Conservation (phyloP, 2,329 filamentous ascomycete genomes). For the Grosmannia penicillata region DNA sequence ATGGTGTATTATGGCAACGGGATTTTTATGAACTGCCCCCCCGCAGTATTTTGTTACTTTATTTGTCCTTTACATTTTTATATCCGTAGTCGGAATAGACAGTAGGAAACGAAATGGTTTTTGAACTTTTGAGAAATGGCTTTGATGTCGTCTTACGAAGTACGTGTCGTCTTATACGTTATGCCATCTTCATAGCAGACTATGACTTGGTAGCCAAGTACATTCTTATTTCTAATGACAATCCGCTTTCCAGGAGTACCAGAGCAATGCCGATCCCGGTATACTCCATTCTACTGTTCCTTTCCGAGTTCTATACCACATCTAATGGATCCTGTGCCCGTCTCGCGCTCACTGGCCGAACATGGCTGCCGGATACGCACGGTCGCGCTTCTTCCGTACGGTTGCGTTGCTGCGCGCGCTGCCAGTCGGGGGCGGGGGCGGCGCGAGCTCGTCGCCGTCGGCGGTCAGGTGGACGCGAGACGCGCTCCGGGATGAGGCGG, state of each 20-base stretch:
- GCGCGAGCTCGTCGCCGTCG: constrained; percentile 1
- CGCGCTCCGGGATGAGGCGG: constrained; percentile 7
- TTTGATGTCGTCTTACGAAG: no score
- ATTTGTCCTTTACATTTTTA: neutral
- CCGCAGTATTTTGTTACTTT: neutral
- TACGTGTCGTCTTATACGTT: no score
- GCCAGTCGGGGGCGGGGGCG: neutral
- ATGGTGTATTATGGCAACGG: neutral
- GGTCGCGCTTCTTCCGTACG: constrained; percentile 35
- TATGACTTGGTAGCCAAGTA: no score
- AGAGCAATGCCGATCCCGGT: no score
- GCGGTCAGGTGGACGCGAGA: constrained; percentile 9
- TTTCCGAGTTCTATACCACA: no score
- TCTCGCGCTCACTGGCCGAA: constrained; percentile 27
- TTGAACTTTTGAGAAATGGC: no score
- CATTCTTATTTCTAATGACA: no score
- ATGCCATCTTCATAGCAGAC: no score
- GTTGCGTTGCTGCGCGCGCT: constrained; percentile 41
- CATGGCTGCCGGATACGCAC: constrained; percentile 46
- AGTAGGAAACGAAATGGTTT: no score
- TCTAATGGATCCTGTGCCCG: no score
- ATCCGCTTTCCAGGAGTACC: no score
- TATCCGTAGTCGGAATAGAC: no score
- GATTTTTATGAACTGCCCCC: neutral
- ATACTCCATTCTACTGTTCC: neutral